Evolutionary conservation across 2,329 filamentous ascomycete genomes (phyloP).

Genomic region (Aureobasidium uvarum): DNA sequence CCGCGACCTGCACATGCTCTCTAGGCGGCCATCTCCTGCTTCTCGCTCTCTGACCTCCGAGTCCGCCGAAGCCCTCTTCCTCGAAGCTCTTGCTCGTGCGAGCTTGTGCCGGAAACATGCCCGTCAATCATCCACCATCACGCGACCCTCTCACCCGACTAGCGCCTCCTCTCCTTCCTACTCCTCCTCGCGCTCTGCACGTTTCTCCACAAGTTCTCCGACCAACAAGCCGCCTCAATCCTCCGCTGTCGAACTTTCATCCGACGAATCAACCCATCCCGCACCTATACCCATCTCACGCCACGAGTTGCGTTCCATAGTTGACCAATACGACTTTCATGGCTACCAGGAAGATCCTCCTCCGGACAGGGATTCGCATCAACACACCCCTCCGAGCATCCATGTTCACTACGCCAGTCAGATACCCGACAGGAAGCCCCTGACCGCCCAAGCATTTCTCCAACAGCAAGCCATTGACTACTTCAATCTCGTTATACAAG

Average conservation of each 20-base stretch:
- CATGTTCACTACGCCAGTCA: neutral
- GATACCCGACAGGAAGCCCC: slow-evolving; percentile 1
- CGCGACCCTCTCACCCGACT: neutral
- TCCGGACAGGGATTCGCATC: neutral
- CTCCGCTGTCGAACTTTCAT: neutral
- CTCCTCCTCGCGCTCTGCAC: neutral
- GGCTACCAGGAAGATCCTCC: slow-evolving; percentile 10
- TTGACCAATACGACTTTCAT: slow-evolving; percentile 40
- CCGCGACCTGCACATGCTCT: slow-evolving; percentile 15
- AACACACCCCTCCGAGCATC: neutral
- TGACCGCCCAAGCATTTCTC: neutral
- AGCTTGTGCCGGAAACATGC: slow-evolving; percentile 27
- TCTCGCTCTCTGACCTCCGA: slow-evolving; percentile 12
- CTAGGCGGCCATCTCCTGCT: neutral
- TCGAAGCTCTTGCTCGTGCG: slow-evolving; percentile 24
- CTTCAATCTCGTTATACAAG: slow-evolving; percentile 1
- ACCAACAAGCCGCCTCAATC: neutral
- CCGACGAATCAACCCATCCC: neutral
- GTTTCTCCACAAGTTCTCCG: neutral
- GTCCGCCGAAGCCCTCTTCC: slow-evolving; percentile 26
- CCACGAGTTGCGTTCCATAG: slow-evolving; percentile 49
- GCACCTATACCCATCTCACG: slow-evolving; percentile 35
- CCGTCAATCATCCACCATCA: slow-evolving; percentile 26
- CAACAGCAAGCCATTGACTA: slow-evolving; percentile 16
- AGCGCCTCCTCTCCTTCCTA: neutral